phyloP scores from a whole-genome alignment of 139 green algal genomes.

The Tetraselmis striata region DNA sequence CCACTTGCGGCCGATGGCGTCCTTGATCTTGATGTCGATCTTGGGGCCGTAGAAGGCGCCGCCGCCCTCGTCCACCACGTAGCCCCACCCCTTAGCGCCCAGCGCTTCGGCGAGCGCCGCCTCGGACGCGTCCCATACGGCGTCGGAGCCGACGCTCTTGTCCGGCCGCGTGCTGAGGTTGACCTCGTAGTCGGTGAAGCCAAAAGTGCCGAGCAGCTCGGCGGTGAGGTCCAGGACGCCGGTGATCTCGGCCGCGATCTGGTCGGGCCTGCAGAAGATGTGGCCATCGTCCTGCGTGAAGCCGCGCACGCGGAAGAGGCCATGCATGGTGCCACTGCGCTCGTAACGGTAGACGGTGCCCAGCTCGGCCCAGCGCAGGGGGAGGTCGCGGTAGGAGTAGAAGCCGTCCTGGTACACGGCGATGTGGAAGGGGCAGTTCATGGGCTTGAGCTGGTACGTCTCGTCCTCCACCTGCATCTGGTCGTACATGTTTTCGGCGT shows the following conservation, averaged over 20 bases:
- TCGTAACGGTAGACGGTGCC: conserved; percentile 97
- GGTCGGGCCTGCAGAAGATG: conserved; percentile 95
- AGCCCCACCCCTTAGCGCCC: conserved; percentile 64
- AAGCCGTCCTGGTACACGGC: conserved; percentile 76
- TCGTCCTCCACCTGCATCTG: conserved; percentile 77
- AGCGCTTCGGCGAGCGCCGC: conserved; percentile 71
- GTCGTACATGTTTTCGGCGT: conserved; percentile 36
- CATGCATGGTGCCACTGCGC: conserved; percentile 91
- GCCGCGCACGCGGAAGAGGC: conserved; percentile 92
- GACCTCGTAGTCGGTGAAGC: conserved; percentile 87
- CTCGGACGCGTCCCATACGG: conserved; percentile 83
- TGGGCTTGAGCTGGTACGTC: conserved; percentile 91
- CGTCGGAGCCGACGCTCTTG: conserved; percentile 83
- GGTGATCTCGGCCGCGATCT: conserved; percentile 81
- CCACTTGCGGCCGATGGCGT: conserved; percentile 91
- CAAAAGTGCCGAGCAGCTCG: conserved; percentile 82
- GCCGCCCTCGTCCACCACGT: conserved; percentile 68
- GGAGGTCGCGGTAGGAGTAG: conserved; percentile 78
- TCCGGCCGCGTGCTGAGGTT: conserved; percentile 90
- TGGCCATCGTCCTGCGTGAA: conserved; percentile 98
- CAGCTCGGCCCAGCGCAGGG: conserved; percentile 89
- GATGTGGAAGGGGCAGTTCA: conserved; percentile 99
- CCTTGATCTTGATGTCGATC: conserved; percentile 96
- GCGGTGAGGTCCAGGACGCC: conserved; percentile 82
- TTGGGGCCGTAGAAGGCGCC: conserved; percentile 99